A percentile compares a stretch with the other conserved stretches of the same genome.
phyloP scores from a whole-genome alignment of 2,329 filamentous ascomycete species.

The Raffaelea arxii region DNA sequence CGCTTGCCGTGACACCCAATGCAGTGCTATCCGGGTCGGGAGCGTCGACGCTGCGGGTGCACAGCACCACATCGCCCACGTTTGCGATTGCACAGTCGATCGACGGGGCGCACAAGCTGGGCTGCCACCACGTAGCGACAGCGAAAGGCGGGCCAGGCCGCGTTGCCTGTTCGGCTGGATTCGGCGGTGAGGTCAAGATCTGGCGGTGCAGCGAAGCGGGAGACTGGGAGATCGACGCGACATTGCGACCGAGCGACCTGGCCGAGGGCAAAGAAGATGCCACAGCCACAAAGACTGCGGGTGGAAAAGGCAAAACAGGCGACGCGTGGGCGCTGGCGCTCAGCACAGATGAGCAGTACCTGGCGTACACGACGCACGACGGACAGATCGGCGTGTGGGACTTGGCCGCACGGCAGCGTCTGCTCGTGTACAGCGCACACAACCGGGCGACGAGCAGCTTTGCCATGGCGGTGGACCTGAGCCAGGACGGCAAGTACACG shows the following conservation, averaged over 20 bases:
- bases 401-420: conserved; percentile 39
- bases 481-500: conserved; percentile 69
- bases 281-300: background rate
- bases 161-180: conserved; percentile 73
- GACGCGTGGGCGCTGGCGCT: conserved; percentile 84
- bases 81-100: conserved; percentile 76
- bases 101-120: conserved; percentile 70
- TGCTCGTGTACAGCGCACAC: conserved; percentile 58
- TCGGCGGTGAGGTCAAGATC: conserved; percentile 78
- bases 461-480: conserved; percentile 77
- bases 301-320: conserved; percentile 24
- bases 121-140: conserved; percentile 81
- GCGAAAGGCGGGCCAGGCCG: conserved; percentile 51
- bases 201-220: conserved; percentile 59
- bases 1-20: conserved; percentile 63
- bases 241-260: conserved; percentile 26
- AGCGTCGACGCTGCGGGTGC: conserved; percentile 69
- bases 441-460: conserved; percentile 58
- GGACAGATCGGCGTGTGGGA: conserved; percentile 89
- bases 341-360: conserved; percentile 71
- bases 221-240: conserved; percentile 38
- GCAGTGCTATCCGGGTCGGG: conserved; percentile 78
- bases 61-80: conserved; percentile 61
- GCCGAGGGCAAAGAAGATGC: conserved; percentile 6
- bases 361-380: conserved; percentile 81